These are phyloP conservation scores for Albophoma yamanashiensis DNA, from an alignment of 2,329 filamentous ascomycete species.

Conservation along the genomic window DNA sequence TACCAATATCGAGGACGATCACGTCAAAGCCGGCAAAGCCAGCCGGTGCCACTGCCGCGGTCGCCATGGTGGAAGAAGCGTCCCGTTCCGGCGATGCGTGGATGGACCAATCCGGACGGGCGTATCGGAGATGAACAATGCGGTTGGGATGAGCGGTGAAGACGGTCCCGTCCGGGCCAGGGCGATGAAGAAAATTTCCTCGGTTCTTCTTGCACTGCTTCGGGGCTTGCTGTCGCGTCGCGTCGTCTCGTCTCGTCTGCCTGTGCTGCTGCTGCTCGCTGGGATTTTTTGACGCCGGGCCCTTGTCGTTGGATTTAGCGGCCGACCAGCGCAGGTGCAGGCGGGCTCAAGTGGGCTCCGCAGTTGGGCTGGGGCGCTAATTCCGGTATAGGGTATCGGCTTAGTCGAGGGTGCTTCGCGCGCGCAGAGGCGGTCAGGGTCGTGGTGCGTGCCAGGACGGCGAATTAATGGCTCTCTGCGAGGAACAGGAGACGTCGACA, in stretches of 20 bases:
- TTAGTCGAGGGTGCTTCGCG: background rate
- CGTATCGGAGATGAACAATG: background rate
- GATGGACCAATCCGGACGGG: background rate
- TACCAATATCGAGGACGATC: constrained; percentile 27
- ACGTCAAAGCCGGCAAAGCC: constrained; percentile 19
- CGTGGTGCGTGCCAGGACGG: background rate
- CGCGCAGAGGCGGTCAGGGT: background rate
- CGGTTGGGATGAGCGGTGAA: background rate
- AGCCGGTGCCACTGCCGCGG: constrained; percentile 9
- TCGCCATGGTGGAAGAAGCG: constrained; percentile 1
- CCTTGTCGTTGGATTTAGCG: background rate
- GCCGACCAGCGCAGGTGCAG: background rate
- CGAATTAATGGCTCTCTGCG: no score
- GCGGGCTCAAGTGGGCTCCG: background rate
- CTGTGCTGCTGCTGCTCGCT: background rate
- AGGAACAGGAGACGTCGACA: background rate
- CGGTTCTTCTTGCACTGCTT: background rate
- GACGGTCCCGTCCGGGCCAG: background rate
- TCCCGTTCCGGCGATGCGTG: background rate
- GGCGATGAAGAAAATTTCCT: background rate
- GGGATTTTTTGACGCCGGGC: background rate
- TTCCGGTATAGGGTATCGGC: background rate
- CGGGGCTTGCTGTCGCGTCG: background rate
- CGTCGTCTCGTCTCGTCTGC: background rate
- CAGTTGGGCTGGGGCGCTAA: background rate